Evolutionary conservation across 495 filamentous ascomycete genomes (phyloP).

Genomic region (Penicillium silybi): DNA sequence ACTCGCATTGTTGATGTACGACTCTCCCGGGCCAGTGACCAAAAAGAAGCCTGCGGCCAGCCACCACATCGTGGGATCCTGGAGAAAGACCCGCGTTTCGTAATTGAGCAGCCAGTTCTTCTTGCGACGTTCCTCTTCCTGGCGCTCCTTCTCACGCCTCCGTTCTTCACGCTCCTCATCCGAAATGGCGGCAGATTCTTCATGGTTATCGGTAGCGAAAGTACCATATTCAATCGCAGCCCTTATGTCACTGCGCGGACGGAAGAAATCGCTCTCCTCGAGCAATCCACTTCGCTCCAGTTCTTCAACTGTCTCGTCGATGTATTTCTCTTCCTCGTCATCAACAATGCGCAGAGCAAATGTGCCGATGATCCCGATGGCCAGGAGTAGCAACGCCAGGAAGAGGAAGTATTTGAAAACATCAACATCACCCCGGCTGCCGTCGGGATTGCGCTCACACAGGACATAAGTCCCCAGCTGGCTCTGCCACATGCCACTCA

Average conservation of each 20-base stretch:
- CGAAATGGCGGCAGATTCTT: constrained; percentile 33
- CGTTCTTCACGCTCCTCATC: constrained; percentile 46
- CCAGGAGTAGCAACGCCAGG: constrained; percentile 60
- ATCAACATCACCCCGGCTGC: constrained; percentile 71
- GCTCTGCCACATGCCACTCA: constrained; percentile 93
- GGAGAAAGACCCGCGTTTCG: constrained; percentile 77
- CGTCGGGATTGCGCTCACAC: constrained; percentile 58
- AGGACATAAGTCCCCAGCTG: constrained; percentile 80
- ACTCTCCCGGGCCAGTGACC: constrained; percentile 88
- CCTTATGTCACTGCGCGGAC: constrained; percentile 30
- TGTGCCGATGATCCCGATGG: constrained; percentile 68
- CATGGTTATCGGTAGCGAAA: constrained; percentile 29
- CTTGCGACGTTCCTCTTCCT: constrained; percentile 65
- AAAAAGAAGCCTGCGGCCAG: constrained; percentile 89
- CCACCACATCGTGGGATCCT: constrained; percentile 92
- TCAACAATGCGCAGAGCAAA: constrained; percentile 67
- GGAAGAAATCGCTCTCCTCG: constrained; percentile 64
- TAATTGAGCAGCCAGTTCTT: constrained; percentile 85
- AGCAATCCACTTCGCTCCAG: constrained; percentile 81
- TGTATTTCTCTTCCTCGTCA: constrained; percentile 61
- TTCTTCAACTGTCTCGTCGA: constrained; percentile 82
- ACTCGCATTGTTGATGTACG: constrained; percentile 86
- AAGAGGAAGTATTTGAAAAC: constrained; percentile 85
- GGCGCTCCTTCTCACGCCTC: constrained; percentile 45
- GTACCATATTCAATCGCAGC: constrained; percentile 51